A percentile compares a stretch with the other conserved stretches of the same genome.
Evolutionary conservation across 2,329 filamentous ascomycete species (phyloP).

Genomic region (Fusarium equiseti): DNA sequence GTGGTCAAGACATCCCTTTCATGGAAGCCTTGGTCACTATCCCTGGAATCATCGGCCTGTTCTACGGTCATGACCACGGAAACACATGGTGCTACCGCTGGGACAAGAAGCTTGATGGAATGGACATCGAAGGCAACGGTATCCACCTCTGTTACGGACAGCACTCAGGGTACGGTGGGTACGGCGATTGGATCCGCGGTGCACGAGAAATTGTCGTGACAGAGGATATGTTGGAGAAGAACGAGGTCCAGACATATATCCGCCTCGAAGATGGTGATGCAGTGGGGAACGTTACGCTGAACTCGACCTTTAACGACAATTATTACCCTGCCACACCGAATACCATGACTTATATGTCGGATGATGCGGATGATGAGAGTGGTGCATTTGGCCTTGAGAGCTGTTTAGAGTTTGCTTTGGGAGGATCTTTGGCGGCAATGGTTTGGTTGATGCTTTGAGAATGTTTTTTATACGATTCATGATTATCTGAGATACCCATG

Average conservation of each 20-base stretch:
- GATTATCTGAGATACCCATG: constrained; percentile 29
- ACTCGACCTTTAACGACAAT: constrained; percentile 70
- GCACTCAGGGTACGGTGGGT: constrained; percentile 77
- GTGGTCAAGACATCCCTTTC: constrained; percentile 69
- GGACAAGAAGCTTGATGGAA: constrained; percentile 54
- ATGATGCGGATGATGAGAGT: not conserved
- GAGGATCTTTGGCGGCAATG: constrained; percentile 8
- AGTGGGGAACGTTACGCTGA: constrained; percentile 66
- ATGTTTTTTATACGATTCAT: constrained; percentile 8
- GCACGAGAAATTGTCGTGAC: constrained; percentile 66
- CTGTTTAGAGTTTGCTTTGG: constrained; percentile 1
- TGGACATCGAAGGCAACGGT: constrained; percentile 57
- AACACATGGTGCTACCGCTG: constrained; percentile 69
- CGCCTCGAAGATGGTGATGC: constrained; percentile 67
- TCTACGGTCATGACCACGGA: constrained; percentile 76
- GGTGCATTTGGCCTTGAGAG: not conserved
- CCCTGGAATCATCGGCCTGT: constrained; percentile 67
- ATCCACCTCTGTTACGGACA: constrained; percentile 70
- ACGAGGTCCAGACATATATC: constrained; percentile 69
- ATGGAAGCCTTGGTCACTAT: constrained; percentile 71
- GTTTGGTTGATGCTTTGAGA: constrained; percentile 20
- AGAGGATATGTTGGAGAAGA: constrained; percentile 54
- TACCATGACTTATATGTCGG: constrained; percentile 48
- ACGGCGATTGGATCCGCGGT: constrained; percentile 73
- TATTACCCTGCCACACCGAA: constrained; percentile 61